Evolutionary conservation across 2,329 filamentous ascomycete species (phyloP).

Genomic region (Colletotrichum coccodes): DNA sequence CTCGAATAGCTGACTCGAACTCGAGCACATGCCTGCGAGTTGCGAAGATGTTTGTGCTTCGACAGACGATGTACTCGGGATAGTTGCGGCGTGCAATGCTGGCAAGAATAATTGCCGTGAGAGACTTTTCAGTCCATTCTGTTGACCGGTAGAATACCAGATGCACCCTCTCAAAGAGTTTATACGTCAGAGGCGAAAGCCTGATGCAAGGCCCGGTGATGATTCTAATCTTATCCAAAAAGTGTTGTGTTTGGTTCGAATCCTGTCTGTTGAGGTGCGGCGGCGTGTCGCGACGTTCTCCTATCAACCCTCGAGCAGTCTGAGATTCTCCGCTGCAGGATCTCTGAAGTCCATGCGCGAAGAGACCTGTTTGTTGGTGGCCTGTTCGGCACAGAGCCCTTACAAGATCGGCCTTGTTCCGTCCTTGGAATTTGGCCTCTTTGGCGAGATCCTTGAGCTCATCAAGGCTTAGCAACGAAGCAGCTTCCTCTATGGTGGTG

Average conservation of each 20-base stretch:
- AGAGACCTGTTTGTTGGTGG: slow-evolving; percentile 79
- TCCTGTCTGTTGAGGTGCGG: slow-evolving; percentile 43
- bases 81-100: slow-evolving; percentile 91
- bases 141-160: slow-evolving; percentile 96
- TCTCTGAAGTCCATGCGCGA: slow-evolving; percentile 73
- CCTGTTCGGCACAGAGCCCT: slow-evolving; percentile 79
- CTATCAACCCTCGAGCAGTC: slow-evolving; percentile 51
- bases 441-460: slow-evolving; percentile 88
- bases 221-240: slow-evolving; percentile 79
- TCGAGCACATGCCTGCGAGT: slow-evolving; percentile 82
- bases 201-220: slow-evolving; percentile 87
- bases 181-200: slow-evolving; percentile 76
- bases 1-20: slow-evolving; percentile 86
- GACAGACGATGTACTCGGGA: slow-evolving; percentile 88
- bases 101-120: slow-evolving; percentile 93
- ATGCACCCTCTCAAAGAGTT: slow-evolving; percentile 93
- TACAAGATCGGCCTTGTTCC: slow-evolving; percentile 85
- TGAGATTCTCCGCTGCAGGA: slow-evolving; percentile 69
- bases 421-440: slow-evolving; percentile 86
- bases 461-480: slow-evolving; percentile 82
- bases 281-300: slow-evolving; percentile 43
- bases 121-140: slow-evolving; percentile 96
- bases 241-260: slow-evolving; percentile 77
- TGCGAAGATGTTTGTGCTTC: slow-evolving; percentile 88
- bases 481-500: slow-evolving; percentile 83